Conservation (phyloP, 2,329 filamentous ascomycete species). For the Epicoccum nigrum region DNA sequence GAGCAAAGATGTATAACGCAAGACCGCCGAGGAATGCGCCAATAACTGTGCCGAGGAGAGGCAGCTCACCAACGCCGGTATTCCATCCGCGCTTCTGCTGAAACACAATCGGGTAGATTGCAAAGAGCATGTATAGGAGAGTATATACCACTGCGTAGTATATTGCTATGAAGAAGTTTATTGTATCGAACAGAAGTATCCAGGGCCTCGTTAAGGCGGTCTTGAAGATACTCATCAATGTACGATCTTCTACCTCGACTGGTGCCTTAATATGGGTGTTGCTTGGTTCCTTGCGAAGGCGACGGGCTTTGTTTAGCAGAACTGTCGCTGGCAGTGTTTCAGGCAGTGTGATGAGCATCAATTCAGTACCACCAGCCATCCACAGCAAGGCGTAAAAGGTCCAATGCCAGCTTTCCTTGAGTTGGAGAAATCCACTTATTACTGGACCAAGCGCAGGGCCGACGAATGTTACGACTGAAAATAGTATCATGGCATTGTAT, state of each 20-base stretch:
- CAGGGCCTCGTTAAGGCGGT: conserved; percentile 61
- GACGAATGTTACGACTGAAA: conserved; percentile 60
- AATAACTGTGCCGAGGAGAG: conserved; percentile 58
- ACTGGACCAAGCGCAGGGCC: conserved; percentile 62
- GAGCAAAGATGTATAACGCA: conserved; percentile 52
- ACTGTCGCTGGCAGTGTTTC: conserved; percentile 7
- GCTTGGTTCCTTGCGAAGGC: conserved; percentile 59
- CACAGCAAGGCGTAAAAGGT: conserved; percentile 13
- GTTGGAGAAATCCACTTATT: conserved; percentile 62
- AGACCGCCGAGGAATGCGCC: conserved; percentile 56
- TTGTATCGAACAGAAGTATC: conserved; percentile 61
- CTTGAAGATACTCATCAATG: conserved; percentile 56
- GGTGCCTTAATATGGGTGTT: conserved; percentile 58
- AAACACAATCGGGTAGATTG: conserved; percentile 63
- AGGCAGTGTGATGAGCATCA: conserved; percentile 11
- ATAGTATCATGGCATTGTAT: conserved; percentile 61
- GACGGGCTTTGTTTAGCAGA: conserved; percentile 33
- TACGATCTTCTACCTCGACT: conserved; percentile 55
- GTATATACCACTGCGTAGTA: conserved; percentile 62
- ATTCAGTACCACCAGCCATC: conserved; percentile 4
- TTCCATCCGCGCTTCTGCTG: conserved; percentile 62
- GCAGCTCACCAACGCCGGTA: conserved; percentile 58
- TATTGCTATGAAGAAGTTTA: conserved; percentile 59
- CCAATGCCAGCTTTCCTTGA: conserved; percentile 54
- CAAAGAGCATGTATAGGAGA: conserved; percentile 64